Base-by-base conservation (phyloP, 169 alveolate genomes). In the Plasmodium coatneyi region DNA sequence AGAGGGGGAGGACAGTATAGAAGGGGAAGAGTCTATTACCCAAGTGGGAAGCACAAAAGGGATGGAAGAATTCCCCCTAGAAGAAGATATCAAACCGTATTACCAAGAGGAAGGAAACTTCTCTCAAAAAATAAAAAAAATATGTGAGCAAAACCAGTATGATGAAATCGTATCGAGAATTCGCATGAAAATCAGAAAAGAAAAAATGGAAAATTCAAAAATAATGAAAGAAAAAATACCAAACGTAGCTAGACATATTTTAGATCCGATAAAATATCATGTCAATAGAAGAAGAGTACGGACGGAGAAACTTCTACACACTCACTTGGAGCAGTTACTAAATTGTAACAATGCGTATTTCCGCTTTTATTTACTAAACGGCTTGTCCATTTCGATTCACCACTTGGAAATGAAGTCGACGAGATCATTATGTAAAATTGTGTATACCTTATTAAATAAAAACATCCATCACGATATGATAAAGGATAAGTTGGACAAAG, bases 121-220 rank as follows among this genome's bases (percentile, higher is more conserved):
- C 66, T 43, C 86, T 22, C 46, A 86, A 19, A 86, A 86, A 86
- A 86, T 86, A 39, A 56, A 86, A 41, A 86, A 54, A 60, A 71
- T 95, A 81, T 92, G 94, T 30, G 96, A 92, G 41, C 94, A 93
- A 70, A 96, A 95, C 84, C 91, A 89, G 60, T 95, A 95, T 84
- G 97, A 96, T 80, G 97, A 96, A 87, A 89, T 96, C 1, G 97
- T 96, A 7, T 96, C 97, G 22, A 78, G 97, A 76, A 96, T 96
- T 39, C 92, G 97, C 52, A 95, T 95, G 82, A 83, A 95, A 87
- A 93, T 95, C 28, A 82, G 97, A 78, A 49, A 43, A 82, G 97
- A 96, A 72, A 96, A 96, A 87, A 81, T 83, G 92, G 95, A 89
- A 30, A 96, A 84, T 71, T 92, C 95, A 28, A 94, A 93, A 72